Percentiles rank a stretch among this genome's conserved stretches.
phyloP scores from a whole-genome alignment of 2,329 filamentous ascomycete species.

The Colletotrichum horii region DNA sequence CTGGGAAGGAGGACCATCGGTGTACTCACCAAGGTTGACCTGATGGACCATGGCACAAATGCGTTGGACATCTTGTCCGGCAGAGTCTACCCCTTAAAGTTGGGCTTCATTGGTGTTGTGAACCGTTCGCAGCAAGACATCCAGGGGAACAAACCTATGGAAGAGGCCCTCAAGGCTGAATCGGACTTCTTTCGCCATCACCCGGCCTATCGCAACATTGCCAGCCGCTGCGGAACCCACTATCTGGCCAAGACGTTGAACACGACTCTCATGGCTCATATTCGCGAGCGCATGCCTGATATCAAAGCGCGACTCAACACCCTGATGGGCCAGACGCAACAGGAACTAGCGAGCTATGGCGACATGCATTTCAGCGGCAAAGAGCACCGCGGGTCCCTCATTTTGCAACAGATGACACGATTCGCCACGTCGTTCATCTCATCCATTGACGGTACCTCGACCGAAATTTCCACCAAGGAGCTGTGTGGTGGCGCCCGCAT shows the following conservation, averaged over 20 bases:
- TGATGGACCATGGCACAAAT: conserved; percentile 99
- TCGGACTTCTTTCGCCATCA: conserved; percentile 96
- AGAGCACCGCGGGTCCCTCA: conserved; percentile 92
- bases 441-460: conserved; percentile 97
- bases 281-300: conserved; percentile 92
- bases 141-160: conserved; percentile 91
- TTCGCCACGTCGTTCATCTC: conserved; percentile 98
- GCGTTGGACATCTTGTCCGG: conserved; percentile 97
- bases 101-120: conserved; percentile 97
- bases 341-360: conserved; percentile 96
- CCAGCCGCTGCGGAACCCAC: conserved; percentile 89
- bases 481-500: conserved; percentile 93
- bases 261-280: conserved; percentile 93
- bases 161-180: conserved; percentile 89
- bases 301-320: conserved; percentile 98
- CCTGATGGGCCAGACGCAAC: conserved; percentile 99
- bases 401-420: conserved; percentile 96
- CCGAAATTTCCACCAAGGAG: conserved; percentile 98
- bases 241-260: conserved; percentile 95
- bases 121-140: conserved; percentile 99
- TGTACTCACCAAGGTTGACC: conserved; percentile 93
- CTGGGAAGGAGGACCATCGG: conserved; percentile 94
- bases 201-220: conserved; percentile 96
- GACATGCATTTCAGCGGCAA: conserved; percentile 98
- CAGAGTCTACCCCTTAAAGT: conserved; percentile 92